Percentiles rank a stretch among this genome's conserved stretches.
These are phyloP conservation scores for Aspergillus chevalieri DNA, from an alignment of 2,329 filamentous ascomycete species.

Conservation along the genomic window DNA sequence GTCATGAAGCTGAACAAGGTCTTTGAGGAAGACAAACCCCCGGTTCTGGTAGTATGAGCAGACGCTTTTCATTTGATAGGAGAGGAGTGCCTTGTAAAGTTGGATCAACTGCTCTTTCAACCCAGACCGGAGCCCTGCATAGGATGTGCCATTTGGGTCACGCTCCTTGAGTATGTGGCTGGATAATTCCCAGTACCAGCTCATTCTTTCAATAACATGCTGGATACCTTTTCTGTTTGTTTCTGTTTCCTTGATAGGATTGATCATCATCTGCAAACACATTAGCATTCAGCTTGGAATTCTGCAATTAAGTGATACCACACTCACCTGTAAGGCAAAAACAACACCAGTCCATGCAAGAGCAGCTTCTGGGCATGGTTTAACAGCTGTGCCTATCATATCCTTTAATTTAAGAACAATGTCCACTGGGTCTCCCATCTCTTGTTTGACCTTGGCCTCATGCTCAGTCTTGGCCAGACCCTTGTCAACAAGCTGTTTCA, in stretches of 20 bases:
- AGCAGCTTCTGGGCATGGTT: too few relatives aligned
- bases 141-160: not conserved
- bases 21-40: not conserved
- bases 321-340: slow-evolving; percentile 27
- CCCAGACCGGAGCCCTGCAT: not conserved
- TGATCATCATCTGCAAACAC: not conserved
- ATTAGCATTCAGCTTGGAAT: slow-evolving; percentile 5
- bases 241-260: too few relatives aligned
- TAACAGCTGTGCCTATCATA: too few relatives aligned
- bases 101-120: not conserved
- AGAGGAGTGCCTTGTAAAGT: not conserved
- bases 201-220: slow-evolving; percentile 29
- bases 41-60: not conserved
- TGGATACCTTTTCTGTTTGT: slow-evolving; percentile 23
- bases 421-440: too few relatives aligned
- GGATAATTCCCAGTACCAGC: slow-evolving; percentile 34
- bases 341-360: slow-evolving; percentile 17
- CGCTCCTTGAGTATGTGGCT: slow-evolving; percentile 21
- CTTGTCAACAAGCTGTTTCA: not conserved
- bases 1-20: not conserved
- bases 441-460: too few relatives aligned
- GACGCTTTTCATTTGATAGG: not conserved
- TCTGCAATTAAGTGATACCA: too few relatives aligned
- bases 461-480: not conserved
- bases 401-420: too few relatives aligned